These are phyloP conservation scores for Cudoniella acicularis DNA, from an alignment of 495 filamentous ascomycete genomes.

Conservation along the genomic window DNA sequence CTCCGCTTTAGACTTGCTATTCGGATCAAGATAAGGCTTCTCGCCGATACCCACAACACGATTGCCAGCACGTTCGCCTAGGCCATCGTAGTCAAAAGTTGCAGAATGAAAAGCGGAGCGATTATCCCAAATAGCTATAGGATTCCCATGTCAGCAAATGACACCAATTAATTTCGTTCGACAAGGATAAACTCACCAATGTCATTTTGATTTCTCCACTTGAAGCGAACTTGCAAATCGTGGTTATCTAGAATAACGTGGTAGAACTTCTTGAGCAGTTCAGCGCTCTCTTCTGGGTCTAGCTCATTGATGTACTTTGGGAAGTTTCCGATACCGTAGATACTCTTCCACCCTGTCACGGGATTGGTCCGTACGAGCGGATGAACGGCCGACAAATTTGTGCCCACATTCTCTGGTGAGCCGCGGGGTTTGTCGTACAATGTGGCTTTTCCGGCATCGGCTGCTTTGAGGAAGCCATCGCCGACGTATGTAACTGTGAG, in stretches of 20 bases:
- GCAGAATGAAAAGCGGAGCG: slow-evolving; percentile 11
- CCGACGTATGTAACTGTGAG: slow-evolving; percentile 63
- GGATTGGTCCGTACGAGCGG: slow-evolving; percentile 72
- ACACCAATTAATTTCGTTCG: not conserved
- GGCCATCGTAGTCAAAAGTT: not conserved
- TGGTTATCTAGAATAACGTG: slow-evolving; percentile 58
- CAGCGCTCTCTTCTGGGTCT: slow-evolving; percentile 65
- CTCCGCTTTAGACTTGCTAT: slow-evolving; percentile 56
- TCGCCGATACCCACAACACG: slow-evolving; percentile 57
- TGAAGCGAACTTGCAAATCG: slow-evolving; percentile 69
- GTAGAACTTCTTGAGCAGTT: slow-evolving; percentile 60
- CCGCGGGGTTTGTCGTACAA: slow-evolving; percentile 55
- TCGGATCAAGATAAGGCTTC: slow-evolving; percentile 48
- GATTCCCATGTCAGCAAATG: not conserved
- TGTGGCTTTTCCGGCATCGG: slow-evolving; percentile 48
- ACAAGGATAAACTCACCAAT: not conserved
- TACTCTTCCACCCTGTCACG: slow-evolving; percentile 47
- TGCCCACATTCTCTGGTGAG: slow-evolving; percentile 62
- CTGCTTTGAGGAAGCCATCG: slow-evolving; percentile 50
- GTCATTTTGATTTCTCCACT: slow-evolving; percentile 66
- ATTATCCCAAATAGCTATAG: slow-evolving; percentile 56
- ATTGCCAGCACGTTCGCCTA: slow-evolving; percentile 33
- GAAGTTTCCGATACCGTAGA: slow-evolving; percentile 77
- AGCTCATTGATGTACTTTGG: slow-evolving; percentile 70
- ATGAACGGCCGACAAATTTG: slow-evolving; percentile 56